Conservation (phyloP, 1,284 basidiomycete species). For the Ceratobasidium sp. region DNA sequence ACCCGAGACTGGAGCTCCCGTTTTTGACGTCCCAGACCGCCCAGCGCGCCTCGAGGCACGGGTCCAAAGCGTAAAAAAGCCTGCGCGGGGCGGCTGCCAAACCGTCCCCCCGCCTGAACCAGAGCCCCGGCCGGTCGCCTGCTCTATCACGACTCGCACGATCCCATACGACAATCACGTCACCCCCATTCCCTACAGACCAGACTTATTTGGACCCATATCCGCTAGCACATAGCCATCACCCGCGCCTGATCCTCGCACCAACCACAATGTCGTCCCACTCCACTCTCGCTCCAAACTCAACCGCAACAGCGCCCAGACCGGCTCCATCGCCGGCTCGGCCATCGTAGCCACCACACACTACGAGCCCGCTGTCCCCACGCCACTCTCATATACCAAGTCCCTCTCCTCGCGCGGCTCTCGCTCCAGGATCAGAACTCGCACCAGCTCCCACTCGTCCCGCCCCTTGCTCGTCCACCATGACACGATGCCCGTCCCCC, state of each 20-base stretch:
- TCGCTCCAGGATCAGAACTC: slow-evolving; percentile 25
- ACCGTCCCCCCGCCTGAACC: slow-evolving; percentile 26
- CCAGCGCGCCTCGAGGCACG: slow-evolving; percentile 36
- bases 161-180: slow-evolving; percentile 25
- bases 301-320: slow-evolving; percentile 32
- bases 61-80: slow-evolving; percentile 20
- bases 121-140: not conserved
- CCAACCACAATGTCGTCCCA: slow-evolving; percentile 24
- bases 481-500: slow-evolving; percentile 9
- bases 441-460: slow-evolving; percentile 30
- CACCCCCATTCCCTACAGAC: too few species aligned
- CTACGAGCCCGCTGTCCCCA: slow-evolving; percentile 20
- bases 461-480: slow-evolving; percentile 19
- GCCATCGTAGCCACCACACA: not conserved
- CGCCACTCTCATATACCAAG: slow-evolving; percentile 25
- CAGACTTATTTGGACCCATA: slow-evolving; percentile 10
- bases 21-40: slow-evolving; percentile 1
- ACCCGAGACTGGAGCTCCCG: slow-evolving; percentile 15
- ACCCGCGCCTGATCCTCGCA: too few species aligned
- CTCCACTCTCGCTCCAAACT: slow-evolving; percentile 27
- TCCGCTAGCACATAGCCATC: slow-evolving; percentile 7
- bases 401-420: slow-evolving; percentile 25
- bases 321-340: slow-evolving; percentile 23
- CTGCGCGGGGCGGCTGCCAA: not conserved
- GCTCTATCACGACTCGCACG: slow-evolving; percentile 26